Evolutionary conservation across 2,329 filamentous ascomycete genomes (phyloP), one percentile per base, ranked within the genome.

Genomic region (Ophiognomonia clavigignenti-juglandacearum): DNA sequence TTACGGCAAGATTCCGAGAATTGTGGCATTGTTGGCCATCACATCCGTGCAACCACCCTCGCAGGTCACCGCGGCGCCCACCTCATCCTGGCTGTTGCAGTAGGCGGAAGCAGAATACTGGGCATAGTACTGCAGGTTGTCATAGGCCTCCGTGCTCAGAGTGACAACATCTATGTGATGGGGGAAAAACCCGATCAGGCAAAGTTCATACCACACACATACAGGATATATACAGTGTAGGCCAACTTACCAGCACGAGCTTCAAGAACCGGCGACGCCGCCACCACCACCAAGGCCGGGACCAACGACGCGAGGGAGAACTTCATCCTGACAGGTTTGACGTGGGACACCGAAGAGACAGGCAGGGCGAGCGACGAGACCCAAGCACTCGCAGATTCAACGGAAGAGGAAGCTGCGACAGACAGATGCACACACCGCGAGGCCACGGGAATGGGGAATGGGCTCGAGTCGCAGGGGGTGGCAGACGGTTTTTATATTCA

Each of bases 101-200:
- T 78, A 78, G 3, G 71, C 65, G 4, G 76, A 73, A 2, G 64
- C 70, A 4, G 76, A 63, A 54, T 77, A 77, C 59, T 81, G 70
- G 24, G 69, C 65, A 54, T 70, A 80, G 57, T 74, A 72, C 42
- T 67, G 57, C 52, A 80, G 64, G 47, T 64, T 65, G 49, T 54
- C 52, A 13, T 73, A 57, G 26, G 72, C 59, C 9, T 57, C 49
- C 3, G 53, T 29, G 6, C 64, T 63, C 40, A 69, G 57, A 4
- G 50, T 35, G 18, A 53, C 53, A 24, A 43, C 46, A 43, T 52
- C 45, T 55, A 40, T 19, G 11, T 31, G 18, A 14, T 10, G 14
- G n/a, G 6, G 24, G 24, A 6, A 6, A 6, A n/a, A 1, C 11
- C 4, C 16, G n/a, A 45, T 57, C 18, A 56, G 54, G 26, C 8